Conservation (phyloP, 2,329 filamentous ascomycete species). For the Claviceps digitariae region DNA sequence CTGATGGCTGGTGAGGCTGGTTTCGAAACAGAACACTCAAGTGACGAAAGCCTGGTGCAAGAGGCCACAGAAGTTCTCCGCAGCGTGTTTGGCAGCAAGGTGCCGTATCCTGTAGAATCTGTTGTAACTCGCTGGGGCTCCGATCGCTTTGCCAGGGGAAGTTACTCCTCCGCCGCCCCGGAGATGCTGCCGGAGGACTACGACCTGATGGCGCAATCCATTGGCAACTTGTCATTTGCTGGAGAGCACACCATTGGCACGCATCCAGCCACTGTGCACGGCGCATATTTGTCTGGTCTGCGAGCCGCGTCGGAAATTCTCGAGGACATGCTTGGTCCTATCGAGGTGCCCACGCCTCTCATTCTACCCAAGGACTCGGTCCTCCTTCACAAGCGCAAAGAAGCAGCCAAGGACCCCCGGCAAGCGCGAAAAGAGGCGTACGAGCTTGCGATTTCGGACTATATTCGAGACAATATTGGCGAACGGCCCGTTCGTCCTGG, state of each 20-base stretch:
- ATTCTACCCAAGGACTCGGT: conserved; percentile 49
- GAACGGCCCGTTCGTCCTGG: conserved; percentile 57
- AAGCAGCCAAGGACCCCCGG: conserved; percentile 31
- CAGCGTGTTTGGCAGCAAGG: conserved; percentile 55
- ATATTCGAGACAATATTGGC: conserved; percentile 49
- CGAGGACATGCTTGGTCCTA: conserved; percentile 66
- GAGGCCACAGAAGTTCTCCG: conserved; percentile 72
- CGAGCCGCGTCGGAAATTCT: conserved; percentile 80
- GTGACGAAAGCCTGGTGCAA: conserved; percentile 60
- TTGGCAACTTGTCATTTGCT: conserved; percentile 87
- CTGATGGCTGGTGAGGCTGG: conserved; percentile 94
- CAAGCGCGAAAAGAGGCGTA: conserved; percentile 43
- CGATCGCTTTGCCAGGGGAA: conserved; percentile 83
- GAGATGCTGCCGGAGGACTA: conserved; percentile 78
- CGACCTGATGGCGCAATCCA: conserved; percentile 70
- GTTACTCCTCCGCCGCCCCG: conserved; percentile 86
- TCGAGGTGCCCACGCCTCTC: conserved; percentile 62
- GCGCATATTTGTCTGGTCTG: conserved; percentile 86
- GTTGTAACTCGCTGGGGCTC: conserved; percentile 87
- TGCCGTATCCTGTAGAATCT: conserved; percentile 70
- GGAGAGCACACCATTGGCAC: conserved; percentile 94
- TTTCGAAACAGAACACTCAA: conserved; percentile 67
- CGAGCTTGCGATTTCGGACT: conserved; percentile 38
- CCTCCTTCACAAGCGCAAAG: conserved; percentile 42
- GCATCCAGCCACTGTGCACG: conserved; percentile 92